These are phyloP conservation scores for Trifolium repens DNA, from an alignment of 306 rosid species.

Conservation along the genomic window DNA sequence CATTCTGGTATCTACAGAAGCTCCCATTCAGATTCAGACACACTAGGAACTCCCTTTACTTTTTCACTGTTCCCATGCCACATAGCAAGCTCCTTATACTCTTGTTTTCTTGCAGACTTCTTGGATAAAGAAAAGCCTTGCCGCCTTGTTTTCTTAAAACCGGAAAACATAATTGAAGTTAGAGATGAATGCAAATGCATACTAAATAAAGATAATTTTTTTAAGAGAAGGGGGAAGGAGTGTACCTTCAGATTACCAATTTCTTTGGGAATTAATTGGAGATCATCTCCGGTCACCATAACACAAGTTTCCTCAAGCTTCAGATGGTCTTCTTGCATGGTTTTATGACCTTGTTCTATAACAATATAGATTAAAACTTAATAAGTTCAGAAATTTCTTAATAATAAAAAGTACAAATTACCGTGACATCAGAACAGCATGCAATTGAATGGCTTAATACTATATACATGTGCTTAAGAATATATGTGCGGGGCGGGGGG, in stretches of 20 bases:
- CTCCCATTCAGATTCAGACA: constrained; percentile 85
- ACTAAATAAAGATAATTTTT: neutral
- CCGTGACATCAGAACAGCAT: neutral
- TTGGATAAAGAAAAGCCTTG: constrained; percentile 58
- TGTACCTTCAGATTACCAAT: constrained; percentile 57
- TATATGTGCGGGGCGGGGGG: too few relatives aligned
- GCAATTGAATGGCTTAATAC: constrained; percentile 16
- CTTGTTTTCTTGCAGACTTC: constrained; percentile 78
- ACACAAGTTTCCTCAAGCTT: constrained; percentile 78
- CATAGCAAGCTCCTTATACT: constrained; percentile 78
- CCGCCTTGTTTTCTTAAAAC: constrained; percentile 60
- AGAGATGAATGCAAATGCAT: neutral
- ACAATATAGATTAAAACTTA: constrained; percentile 37
- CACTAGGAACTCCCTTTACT: constrained; percentile 27
- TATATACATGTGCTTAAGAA: neutral
- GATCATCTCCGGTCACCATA: constrained; percentile 63
- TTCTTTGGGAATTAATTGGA: constrained; percentile 46
- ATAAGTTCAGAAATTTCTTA: constrained; percentile 41
- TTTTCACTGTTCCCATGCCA: constrained; percentile 50
- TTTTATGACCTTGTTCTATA: constrained; percentile 43
- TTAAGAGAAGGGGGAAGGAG: neutral
- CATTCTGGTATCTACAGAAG: constrained; percentile 57
- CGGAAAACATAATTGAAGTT: neutral
- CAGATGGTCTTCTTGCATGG: constrained; percentile 38
- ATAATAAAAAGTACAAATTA: constrained; percentile 30